Percentiles rank a stretch among this genome's conserved stretches.
phyloP scores from a whole-genome alignment of 805 yeast species.

The Spathaspora girioi region DNA sequence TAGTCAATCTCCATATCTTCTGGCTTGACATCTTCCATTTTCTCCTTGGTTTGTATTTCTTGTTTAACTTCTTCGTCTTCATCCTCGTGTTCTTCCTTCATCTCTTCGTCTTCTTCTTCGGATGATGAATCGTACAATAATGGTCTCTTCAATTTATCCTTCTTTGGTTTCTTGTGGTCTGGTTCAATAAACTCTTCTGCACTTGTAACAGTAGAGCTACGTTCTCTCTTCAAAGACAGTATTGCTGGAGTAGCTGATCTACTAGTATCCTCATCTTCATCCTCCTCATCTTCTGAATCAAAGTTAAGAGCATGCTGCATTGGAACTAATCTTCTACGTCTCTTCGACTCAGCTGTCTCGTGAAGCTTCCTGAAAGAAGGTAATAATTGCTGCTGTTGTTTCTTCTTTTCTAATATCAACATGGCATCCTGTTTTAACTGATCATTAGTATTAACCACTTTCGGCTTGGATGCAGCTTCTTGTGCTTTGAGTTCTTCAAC shows the following conservation, averaged over 20 bases:
- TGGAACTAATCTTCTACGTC: slow-evolving; percentile 34
- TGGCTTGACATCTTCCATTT: slow-evolving; percentile 11
- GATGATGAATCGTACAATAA: slow-evolving; percentile 35
- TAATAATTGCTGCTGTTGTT: slow-evolving; percentile 14
- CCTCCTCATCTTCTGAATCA: slow-evolving; percentile 32
- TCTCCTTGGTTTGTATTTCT: slow-evolving; percentile 11
- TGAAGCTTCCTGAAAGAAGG: slow-evolving; percentile 36
- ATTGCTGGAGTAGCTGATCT: slow-evolving; percentile 34
- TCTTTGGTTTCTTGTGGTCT: slow-evolving; percentile 23
- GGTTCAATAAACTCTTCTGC: slow-evolving; percentile 10
- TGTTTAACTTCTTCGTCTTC: slow-evolving; percentile 6
- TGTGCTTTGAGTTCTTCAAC: slow-evolving; percentile 33
- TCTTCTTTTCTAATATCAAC: slow-evolving; percentile 20
- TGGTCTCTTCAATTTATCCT: slow-evolving; percentile 20
- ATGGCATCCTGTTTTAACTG: slow-evolving; percentile 23
- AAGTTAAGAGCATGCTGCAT: slow-evolving; percentile 54
- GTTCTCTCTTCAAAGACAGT: slow-evolving; percentile 25
- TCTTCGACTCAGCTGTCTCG: not conserved
- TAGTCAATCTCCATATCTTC: slow-evolving; percentile 21
- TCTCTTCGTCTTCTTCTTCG: slow-evolving; percentile 22
- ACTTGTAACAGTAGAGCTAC: slow-evolving; percentile 21
- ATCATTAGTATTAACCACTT: slow-evolving; percentile 11
- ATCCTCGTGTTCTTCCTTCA: slow-evolving; percentile 23
- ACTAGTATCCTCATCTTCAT: slow-evolving; percentile 32
- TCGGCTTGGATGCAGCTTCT: slow-evolving; percentile 18